Conservation (phyloP, 2,329 filamentous ascomycete species). For the Gremmenia infestans region DNA sequence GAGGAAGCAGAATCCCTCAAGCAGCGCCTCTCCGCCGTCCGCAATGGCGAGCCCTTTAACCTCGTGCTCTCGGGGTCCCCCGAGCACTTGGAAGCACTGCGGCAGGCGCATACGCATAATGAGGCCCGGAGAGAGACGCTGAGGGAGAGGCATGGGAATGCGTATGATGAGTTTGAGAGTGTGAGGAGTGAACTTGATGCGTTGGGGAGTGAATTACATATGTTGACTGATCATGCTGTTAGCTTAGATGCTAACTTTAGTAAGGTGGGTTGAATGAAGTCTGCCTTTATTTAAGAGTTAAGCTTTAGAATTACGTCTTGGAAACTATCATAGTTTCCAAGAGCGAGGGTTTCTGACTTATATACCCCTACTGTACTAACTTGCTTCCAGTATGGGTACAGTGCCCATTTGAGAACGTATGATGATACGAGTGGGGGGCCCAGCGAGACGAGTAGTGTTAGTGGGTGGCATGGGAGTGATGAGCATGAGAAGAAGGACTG, state of each 20-base stretch:
- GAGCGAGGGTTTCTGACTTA: no score
- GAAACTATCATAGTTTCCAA: no score
- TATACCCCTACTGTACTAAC: no score
- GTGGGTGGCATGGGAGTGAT: slow-evolving; percentile 18
- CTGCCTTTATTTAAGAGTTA: no score
- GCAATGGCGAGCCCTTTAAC: slow-evolving; percentile 40
- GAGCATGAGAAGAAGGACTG: slow-evolving; percentile 35
- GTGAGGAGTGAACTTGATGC: slow-evolving; percentile 48
- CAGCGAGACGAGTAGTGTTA: slow-evolving; percentile 11
- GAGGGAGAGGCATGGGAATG: slow-evolving; percentile 42
- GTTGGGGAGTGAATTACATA: slow-evolving; percentile 48
- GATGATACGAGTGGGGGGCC: slow-evolving; percentile 22
- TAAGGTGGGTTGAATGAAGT: slow-evolving; percentile 45
- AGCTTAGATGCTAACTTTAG: slow-evolving; percentile 55
- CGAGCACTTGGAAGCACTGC: slow-evolving; percentile 43
- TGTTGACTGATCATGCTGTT: slow-evolving; percentile 49
- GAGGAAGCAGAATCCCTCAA: slow-evolving; percentile 48
- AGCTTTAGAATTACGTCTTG: no score
- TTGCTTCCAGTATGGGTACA: slow-evolving; percentile 29
- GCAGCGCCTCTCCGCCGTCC: slow-evolving; percentile 36
- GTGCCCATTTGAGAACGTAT: slow-evolving; percentile 50
- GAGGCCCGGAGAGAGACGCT: slow-evolving; percentile 42
- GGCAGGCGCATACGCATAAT: slow-evolving; percentile 49
- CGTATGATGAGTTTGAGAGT: slow-evolving; percentile 52
- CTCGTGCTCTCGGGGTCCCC: slow-evolving; percentile 53